Evolutionary conservation across 257 asterid species (phyloP).

Genomic region (Penstemon newberryi): DNA sequence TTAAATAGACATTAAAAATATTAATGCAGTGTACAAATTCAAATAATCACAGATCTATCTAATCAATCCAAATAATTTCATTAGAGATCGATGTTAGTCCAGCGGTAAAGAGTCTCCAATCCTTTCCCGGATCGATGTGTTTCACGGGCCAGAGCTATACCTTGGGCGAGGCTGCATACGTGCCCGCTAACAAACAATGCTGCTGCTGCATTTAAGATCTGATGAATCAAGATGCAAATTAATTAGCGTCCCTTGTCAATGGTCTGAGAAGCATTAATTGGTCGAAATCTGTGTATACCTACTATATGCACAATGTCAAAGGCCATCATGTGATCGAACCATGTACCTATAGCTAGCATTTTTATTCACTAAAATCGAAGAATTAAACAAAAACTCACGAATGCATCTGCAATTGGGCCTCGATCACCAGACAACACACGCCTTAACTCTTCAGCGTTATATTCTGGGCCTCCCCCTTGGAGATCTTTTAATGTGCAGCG

Average conservation of each 20-base stretch:
- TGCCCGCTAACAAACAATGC: conserved; percentile 50
- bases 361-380: no score
- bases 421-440: conserved; percentile 69
- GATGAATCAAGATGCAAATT: background rate
- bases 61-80: conserved; percentile 25
- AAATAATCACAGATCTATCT: background rate
- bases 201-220: conserved; percentile 58
- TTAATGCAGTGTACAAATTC: background rate
- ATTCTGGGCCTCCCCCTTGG: conserved; percentile 73
- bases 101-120: conserved; percentile 41
- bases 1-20: background rate
- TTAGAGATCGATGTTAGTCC: conserved; percentile 37
- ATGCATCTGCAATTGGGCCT: conserved; percentile 81
- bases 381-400: conserved; percentile 43
- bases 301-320: no score
- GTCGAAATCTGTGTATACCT: no score
- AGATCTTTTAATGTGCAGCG: conserved; percentile 64
- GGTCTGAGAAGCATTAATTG: no score
- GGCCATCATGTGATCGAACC: no score
- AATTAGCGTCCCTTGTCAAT: no score
- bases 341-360: no score
- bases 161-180: conserved; percentile 42
- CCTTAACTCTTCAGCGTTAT: conserved; percentile 63
- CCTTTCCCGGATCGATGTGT: conserved; percentile 55
- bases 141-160: conserved; percentile 46